Evolutionary conservation across 352 stramenopile genomes (phyloP).

Genomic region (Peronospora destructor): DNA sequence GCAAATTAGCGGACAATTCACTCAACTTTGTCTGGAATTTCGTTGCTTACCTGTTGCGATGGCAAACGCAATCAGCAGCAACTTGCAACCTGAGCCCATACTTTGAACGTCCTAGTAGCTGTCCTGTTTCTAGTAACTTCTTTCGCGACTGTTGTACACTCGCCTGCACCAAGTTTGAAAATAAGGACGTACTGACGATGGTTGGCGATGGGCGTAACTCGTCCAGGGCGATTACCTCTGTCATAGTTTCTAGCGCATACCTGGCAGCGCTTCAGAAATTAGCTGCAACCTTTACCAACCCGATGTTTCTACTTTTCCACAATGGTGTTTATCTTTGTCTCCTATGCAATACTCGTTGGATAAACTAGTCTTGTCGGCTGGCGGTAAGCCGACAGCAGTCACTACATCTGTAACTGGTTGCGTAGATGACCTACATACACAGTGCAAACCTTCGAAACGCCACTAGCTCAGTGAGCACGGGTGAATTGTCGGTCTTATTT

Average conservation of each 20-base stretch:
- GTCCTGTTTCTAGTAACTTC: neutral
- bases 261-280: constrained; percentile 14
- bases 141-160: constrained; percentile 8
- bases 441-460: neutral
- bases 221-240: constrained; percentile 4
- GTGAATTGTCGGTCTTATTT: neutral
- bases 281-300: constrained; percentile 18
- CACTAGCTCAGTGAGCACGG: neutral
- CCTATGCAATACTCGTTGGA: neutral
- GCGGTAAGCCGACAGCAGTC: constrained; percentile 12
- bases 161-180: constrained; percentile 27
- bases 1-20: neutral
- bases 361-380: neutral
- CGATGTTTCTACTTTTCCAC: constrained; percentile 21
- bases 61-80: constrained; percentile 19
- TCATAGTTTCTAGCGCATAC: constrained; percentile 9
- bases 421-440: neutral
- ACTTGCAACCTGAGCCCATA: constrained; percentile 20
- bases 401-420: constrained; percentile 15
- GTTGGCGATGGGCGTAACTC: too few species aligned
- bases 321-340: neutral
- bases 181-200: constrained; percentile 1
- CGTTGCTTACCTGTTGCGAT: constrained; percentile 15
- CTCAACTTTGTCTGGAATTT: neutral
- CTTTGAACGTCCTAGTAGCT: neutral